Conservation (phyloP, 2,329 filamentous ascomycete genomes). For the Fulvia fulva region DNA sequence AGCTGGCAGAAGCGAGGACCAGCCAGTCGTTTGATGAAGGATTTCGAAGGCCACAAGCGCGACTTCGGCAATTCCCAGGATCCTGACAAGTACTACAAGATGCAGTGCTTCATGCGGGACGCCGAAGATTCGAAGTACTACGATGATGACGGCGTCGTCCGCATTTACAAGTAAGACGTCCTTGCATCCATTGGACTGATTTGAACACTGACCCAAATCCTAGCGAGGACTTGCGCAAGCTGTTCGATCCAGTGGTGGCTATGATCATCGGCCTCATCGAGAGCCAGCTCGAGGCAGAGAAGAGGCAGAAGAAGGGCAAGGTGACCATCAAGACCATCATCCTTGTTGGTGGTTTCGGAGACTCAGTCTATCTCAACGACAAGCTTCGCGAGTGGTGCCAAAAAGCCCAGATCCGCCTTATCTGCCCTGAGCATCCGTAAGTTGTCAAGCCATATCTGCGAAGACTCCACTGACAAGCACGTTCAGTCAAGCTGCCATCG, state of each 20-base stretch:
- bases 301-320: not conserved
- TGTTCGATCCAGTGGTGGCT: slow-evolving; percentile 10
- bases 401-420: not conserved
- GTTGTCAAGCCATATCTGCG: not conserved
- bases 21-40: slow-evolving; percentile 12
- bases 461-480: not conserved
- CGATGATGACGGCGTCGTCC: slow-evolving; percentile 4
- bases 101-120: not conserved
- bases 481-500: slow-evolving; percentile 11
- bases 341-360: slow-evolving; percentile 15
- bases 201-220: too few species aligned
- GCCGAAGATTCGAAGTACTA: slow-evolving; percentile 1
- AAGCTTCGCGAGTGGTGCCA: slow-evolving; percentile 4
- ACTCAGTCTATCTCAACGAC: slow-evolving; percentile 11
- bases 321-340: slow-evolving; percentile 13
- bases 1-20: slow-evolving; percentile 7
- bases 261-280: slow-evolving; percentile 11
- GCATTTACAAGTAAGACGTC: not conserved
- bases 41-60: slow-evolving; percentile 11
- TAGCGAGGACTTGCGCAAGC: slow-evolving; percentile 2
- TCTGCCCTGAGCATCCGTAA: slow-evolving; percentile 11
- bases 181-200: not conserved
- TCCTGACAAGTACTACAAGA: not conserved
- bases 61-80: slow-evolving; percentile 9
- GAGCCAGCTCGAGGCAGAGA: slow-evolving; percentile 13